phyloP scores from a whole-genome alignment of 31 red algal species.

The Pterothamnion heteromorphum region DNA sequence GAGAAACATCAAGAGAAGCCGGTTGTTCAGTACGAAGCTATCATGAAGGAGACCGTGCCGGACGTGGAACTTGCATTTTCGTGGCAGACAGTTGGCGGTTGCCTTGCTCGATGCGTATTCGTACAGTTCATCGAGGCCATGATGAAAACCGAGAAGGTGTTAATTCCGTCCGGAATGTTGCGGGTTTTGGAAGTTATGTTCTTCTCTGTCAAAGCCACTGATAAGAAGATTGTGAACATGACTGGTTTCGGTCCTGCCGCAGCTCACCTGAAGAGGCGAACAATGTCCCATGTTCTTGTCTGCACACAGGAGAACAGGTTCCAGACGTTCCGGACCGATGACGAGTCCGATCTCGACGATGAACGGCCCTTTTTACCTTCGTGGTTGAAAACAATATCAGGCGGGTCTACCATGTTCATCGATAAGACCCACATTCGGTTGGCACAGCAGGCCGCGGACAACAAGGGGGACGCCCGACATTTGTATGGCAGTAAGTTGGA shows the following conservation, averaged over 20 bases:
- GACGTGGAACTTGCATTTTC: not conserved
- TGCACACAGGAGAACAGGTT: not conserved
- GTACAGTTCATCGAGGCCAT: not conserved
- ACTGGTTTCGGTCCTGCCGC: not conserved
- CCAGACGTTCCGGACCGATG: not conserved
- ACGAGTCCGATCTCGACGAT: not conserved
- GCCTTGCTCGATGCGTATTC: not conserved
- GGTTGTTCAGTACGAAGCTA: not conserved
- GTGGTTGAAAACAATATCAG: not conserved
- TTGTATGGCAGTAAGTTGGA: not conserved
- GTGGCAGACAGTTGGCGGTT: not conserved
- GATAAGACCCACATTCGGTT: not conserved
- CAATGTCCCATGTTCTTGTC: not conserved
- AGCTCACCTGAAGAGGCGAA: not conserved
- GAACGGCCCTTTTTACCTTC: not conserved
- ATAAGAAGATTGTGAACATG: not conserved
- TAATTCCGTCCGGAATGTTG: not conserved
- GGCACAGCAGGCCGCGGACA: not conserved
- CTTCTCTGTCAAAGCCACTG: not conserved
- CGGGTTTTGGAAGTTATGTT: not conserved
- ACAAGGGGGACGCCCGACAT: not conserved
- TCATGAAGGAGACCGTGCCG: not conserved
- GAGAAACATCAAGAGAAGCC: not conserved
- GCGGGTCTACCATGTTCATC: not conserved
- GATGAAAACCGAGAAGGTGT: not conserved